Evolutionary conservation across 305 asterid genomes (phyloP).

Genomic region (Fraxinus sp.): DNA sequence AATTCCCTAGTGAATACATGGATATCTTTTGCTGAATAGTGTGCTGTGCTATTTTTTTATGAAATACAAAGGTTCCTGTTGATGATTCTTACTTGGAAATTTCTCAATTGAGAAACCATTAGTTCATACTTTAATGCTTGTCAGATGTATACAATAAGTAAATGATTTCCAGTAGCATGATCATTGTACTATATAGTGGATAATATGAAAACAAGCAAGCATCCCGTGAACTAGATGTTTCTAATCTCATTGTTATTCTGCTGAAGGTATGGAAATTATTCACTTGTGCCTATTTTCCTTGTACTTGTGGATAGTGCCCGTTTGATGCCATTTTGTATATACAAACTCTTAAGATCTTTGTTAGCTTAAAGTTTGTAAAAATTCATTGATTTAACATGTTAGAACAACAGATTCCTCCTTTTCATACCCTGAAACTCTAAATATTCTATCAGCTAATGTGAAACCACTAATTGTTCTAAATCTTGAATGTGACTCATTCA

Average conservation of each 20-base stretch:
- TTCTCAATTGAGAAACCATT: not conserved
- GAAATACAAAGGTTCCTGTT: slow-evolving; percentile 3
- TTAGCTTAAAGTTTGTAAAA: not conserved
- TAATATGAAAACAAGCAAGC: not conserved
- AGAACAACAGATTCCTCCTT: not conserved
- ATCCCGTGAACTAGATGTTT: not conserved
- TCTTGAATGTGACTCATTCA: not conserved
- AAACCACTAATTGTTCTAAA: slow-evolving; percentile 4
- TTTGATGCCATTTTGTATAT: not conserved
- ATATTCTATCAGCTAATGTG: slow-evolving; percentile 15
- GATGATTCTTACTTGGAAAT: not conserved
- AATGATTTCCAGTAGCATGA: not conserved
- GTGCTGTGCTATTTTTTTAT: slow-evolving; percentile 4
- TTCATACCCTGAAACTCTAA: not conserved
- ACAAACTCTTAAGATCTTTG: not conserved
- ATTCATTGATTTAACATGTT: not conserved
- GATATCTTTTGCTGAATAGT: slow-evolving; percentile 7
- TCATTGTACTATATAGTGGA: not conserved
- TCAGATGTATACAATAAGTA: not conserved
- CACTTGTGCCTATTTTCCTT: not conserved
- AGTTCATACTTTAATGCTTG: not conserved
- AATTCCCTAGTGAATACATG: slow-evolving; percentile 2
- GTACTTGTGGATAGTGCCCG: not conserved
- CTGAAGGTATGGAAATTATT: not conserved
- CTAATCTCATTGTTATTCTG: not conserved